Evolutionary conservation across 73 alveolate genomes (phyloP).

Genomic region (Tetrahymena elliotti): DNA sequence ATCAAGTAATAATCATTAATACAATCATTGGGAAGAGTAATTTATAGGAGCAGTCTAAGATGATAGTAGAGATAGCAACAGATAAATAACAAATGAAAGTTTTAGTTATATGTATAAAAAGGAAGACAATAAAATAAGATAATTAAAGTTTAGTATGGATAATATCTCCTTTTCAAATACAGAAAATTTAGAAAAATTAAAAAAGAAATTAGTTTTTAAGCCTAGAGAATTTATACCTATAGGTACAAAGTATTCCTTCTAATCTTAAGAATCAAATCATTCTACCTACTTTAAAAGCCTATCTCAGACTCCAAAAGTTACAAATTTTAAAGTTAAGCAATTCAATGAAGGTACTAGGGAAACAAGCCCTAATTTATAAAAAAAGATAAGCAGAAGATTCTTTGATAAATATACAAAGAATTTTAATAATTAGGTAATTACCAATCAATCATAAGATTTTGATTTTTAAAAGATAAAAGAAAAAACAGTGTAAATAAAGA

Average conservation of each 20-base stretch:
- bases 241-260: background rate
- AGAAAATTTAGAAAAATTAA: background rate
- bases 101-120: background rate
- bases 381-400: background rate
- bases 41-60: background rate
- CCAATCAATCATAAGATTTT: background rate
- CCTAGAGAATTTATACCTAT: background rate
- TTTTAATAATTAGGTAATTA: background rate
- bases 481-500: background rate
- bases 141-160: background rate
- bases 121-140: background rate
- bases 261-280: background rate
- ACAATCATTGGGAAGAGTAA: background rate
- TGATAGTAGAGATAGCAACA: background rate
- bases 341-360: background rate
- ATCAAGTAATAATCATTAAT: background rate
- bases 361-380: background rate
- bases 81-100: background rate
- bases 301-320: background rate
- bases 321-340: background rate
- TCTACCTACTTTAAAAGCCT: background rate
- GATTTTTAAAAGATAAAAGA: background rate
- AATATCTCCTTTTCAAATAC: background rate
- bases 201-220: background rate
- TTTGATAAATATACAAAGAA: background rate